Percentiles rank a stretch among this genome's conserved stretches.
These are phyloP conservation scores for Phytophthora parvispora DNA, from an alignment of 352 stramenopile species.

Conservation along the genomic window DNA sequence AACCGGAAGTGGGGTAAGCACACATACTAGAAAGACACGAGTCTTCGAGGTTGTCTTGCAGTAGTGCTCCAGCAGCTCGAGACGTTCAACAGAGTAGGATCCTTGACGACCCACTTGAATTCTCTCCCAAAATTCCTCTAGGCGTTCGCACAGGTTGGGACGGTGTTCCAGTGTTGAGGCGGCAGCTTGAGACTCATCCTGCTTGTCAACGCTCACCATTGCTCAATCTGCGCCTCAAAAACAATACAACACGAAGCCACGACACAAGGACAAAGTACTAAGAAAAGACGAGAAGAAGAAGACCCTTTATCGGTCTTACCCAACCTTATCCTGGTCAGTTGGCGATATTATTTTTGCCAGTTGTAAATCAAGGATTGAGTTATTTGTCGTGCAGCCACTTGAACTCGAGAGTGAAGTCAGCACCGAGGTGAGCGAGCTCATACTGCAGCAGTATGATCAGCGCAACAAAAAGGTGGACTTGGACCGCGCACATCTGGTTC, in stretches of 20 bases:
- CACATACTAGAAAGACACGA: slow-evolving; percentile 3
- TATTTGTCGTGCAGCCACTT: not conserved
- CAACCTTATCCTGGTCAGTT: no score
- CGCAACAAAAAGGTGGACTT: slow-evolving; percentile 13
- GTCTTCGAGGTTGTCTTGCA: slow-evolving; percentile 7
- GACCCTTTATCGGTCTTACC: not conserved
- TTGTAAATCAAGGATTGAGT: no score
- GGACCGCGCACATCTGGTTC: slow-evolving; percentile 24
- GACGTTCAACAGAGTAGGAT: slow-evolving; percentile 10
- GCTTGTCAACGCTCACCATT: not conserved
- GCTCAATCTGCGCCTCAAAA: no score
- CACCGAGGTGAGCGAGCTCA: slow-evolving; percentile 8
- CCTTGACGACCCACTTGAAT: slow-evolving; percentile 15
- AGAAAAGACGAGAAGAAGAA: not conserved
- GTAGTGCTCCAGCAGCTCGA: slow-evolving; percentile 12
- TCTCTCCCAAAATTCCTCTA: slow-evolving; percentile 1
- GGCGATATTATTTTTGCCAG: no score
- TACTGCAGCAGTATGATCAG: slow-evolving; percentile 9
- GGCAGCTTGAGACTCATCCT: not conserved
- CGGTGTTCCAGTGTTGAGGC: not conserved
- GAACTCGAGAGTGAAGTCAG: not conserved
- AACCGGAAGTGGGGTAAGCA: slow-evolving; percentile 5
- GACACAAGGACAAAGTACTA: no score
- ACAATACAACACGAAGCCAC: no score
- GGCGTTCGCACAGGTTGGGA: not conserved